Conservation (phyloP, 768 basidiomycete genomes). For the Tubosaeta sp. region DNA sequence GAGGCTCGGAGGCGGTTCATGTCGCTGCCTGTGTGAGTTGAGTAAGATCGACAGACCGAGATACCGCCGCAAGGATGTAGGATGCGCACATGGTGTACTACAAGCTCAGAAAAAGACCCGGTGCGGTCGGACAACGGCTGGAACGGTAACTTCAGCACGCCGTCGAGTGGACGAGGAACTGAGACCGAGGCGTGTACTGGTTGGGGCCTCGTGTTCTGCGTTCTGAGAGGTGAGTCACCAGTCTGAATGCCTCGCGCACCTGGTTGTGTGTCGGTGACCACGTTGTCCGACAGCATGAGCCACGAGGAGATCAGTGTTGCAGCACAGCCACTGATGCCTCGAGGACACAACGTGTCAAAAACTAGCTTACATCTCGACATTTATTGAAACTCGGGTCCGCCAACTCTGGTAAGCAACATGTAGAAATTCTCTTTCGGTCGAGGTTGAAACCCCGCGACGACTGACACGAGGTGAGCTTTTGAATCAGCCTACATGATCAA, state of each 20-base stretch:
- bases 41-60: slow-evolving; percentile 2
- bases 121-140: slow-evolving; percentile 1
- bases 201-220: slow-evolving; percentile 17
- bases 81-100: slow-evolving; percentile 15
- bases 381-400: background rate
- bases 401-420: no score
- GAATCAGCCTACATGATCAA: no score
- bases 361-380: background rate
- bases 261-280: background rate
- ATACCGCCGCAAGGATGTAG: background rate
- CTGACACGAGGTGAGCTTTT: no score
- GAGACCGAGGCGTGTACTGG: slow-evolving; percentile 6
- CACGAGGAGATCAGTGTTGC: background rate
- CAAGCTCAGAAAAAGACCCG: background rate
- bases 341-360: slow-evolving; percentile 18
- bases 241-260: slow-evolving; percentile 5
- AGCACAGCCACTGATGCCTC: slow-evolving; percentile 24
- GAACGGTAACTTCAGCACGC: slow-evolving; percentile 4
- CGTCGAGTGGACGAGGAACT: slow-evolving; percentile 1
- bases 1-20: slow-evolving; percentile 21
- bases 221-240: background rate
- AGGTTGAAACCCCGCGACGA: no score
- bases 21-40: slow-evolving; percentile 17
- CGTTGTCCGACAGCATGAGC: background rate
- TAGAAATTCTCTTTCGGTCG: no score